Conservation (phyloP, 1,139 yeast genomes). For the Candida pseudoviswanathii region DNA sequence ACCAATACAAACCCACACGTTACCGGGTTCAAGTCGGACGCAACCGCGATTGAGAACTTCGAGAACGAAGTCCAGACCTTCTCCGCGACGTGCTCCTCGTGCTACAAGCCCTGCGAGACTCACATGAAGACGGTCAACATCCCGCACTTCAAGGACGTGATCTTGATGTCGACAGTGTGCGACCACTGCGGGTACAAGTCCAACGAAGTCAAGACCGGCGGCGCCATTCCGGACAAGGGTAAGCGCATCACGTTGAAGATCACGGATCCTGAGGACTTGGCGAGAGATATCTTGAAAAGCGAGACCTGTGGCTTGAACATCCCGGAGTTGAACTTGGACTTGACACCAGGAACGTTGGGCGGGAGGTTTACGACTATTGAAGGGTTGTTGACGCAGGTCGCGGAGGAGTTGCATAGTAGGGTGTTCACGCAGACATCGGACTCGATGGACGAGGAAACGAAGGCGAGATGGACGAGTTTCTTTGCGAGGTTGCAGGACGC, state of each 20-base stretch:
- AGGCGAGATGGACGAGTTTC: conserved; percentile 78
- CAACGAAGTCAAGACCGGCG: conserved; percentile 98
- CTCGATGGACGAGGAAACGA: conserved; percentile 82
- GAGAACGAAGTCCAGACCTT: conserved; percentile 91
- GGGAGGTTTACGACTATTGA: conserved; percentile 97
- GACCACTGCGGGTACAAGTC: conserved; percentile 94
- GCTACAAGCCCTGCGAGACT: conserved; percentile 79
- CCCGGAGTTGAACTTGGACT: conserved; percentile 88
- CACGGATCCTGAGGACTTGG: conserved; percentile 90
- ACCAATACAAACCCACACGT: conserved; percentile 47
- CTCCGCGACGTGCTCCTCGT: conserved; percentile 89
- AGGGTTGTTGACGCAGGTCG: conserved; percentile 86
- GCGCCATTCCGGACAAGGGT: conserved; percentile 89
- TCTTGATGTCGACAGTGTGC: conserved; percentile 94
- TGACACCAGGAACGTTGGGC: conserved; percentile 96
- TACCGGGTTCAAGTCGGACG: conserved; percentile 64
- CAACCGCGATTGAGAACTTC: conserved; percentile 81
- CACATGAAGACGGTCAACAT: conserved; percentile 96
- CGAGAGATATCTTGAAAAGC: conserved; percentile 91
- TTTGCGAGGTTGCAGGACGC: conserved; percentile 78
- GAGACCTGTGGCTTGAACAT: conserved; percentile 87
- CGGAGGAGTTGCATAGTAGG: conserved; percentile 83
- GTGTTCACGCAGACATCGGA: conserved; percentile 88
- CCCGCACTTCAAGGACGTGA: conserved; percentile 97
- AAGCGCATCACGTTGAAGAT: conserved; percentile 71